phyloP scores from a whole-genome alignment of 2,329 filamentous ascomycete species.

The Colletotrichum magnum region DNA sequence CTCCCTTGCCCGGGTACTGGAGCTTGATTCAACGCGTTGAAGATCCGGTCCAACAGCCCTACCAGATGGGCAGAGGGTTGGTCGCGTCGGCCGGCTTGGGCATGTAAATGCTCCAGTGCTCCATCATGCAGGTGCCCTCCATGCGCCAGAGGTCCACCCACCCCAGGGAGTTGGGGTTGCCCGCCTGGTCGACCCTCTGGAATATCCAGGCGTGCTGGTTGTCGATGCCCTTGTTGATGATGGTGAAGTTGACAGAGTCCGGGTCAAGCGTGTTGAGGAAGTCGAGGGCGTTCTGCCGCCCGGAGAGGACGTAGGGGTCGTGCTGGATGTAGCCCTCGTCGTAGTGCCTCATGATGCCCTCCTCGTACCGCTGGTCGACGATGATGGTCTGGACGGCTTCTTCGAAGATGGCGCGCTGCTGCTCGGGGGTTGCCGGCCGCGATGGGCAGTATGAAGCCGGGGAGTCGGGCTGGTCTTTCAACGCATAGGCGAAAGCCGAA shows the following conservation, averaged over 20 bases:
- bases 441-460: not conserved
- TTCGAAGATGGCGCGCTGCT: constrained; percentile 6
- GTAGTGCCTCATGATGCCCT: constrained; percentile 1
- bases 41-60: not conserved
- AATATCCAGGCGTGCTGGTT: not conserved
- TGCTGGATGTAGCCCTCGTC: constrained; percentile 34
- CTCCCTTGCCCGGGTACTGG: no score
- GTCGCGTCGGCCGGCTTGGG: not conserved
- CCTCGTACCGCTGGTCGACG: constrained; percentile 1
- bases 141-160: constrained; percentile 25
- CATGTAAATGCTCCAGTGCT: constrained; percentile 20
- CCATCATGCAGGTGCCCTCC: constrained; percentile 27
- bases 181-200: not conserved
- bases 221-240: constrained; percentile 3
- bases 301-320: constrained; percentile 20
- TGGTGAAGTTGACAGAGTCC: not conserved
- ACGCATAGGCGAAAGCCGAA: not conserved
- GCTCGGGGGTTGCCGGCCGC: not conserved
- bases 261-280: not conserved
- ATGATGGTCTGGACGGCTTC: constrained; percentile 7
- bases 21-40: not conserved
- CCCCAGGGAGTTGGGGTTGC: not conserved
- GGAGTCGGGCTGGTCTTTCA: not conserved
- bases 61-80: constrained; percentile 19
- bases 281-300: constrained; percentile 5